A percentile compares a stretch with the other conserved stretches of the same genome.
Conservation (phyloP, 2,329 filamentous ascomycete species). For the Fusarium buxicola region DNA sequence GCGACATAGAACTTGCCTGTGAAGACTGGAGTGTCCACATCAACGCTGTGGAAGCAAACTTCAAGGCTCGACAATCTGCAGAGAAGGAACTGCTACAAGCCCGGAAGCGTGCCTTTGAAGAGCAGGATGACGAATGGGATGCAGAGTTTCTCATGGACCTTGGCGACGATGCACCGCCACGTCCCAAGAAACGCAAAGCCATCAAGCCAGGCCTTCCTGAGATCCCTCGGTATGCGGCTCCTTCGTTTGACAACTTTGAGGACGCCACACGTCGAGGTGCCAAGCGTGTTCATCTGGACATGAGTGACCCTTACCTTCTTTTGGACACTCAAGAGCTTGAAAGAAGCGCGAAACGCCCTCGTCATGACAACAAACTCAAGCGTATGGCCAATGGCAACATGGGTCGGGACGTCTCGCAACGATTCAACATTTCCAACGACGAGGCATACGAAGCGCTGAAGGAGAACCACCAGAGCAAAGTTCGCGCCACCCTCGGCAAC, state of each 20-base stretch:
- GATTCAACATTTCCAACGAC: conserved; percentile 97
- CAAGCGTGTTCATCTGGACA: conserved; percentile 83
- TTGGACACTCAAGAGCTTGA: conserved; percentile 80
- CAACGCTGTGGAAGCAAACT: conserved; percentile 57
- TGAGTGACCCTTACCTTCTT: conserved; percentile 88
- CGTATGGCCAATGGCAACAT: conserved; percentile 76
- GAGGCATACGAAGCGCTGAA: conserved; percentile 95
- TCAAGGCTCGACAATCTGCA: conserved; percentile 48
- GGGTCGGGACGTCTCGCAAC: conserved; percentile 77
- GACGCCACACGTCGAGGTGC: conserved; percentile 77
- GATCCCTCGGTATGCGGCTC: conserved; percentile 70
- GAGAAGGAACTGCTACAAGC: conserved; percentile 49
- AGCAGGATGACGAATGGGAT: conserved; percentile 72
- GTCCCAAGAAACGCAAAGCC: conserved; percentile 75
- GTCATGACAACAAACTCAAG: conserved; percentile 68
- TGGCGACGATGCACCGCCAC: conserved; percentile 58
- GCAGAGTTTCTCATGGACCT: conserved; percentile 67
- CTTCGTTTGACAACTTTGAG: conserved; percentile 85
- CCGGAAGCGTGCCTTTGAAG: conserved; percentile 49
- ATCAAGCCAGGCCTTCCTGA: conserved; percentile 69
- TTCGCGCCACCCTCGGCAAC: conserved; percentile 90
- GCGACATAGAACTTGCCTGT: conserved; percentile 87
- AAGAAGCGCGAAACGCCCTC: conserved; percentile 69
- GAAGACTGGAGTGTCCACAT: conserved; percentile 83
- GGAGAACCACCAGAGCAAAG: conserved; percentile 96